A percentile compares a stretch with the other conserved stretches of the same genome.
phyloP scores from a whole-genome alignment of 129 eudicot genomes.

The Flaveria linearis region DNA sequence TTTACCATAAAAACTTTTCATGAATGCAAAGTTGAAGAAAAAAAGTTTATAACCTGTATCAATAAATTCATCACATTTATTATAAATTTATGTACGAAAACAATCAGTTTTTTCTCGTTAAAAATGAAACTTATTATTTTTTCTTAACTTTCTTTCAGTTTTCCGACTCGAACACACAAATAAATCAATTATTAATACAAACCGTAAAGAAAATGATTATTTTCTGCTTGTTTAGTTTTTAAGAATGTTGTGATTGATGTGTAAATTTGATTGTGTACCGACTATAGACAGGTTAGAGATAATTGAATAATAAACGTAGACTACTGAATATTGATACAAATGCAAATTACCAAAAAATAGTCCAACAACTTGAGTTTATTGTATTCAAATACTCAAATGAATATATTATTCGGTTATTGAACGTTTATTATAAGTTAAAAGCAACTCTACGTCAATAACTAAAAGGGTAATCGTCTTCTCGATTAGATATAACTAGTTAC shows the following conservation, averaged over 20 bases:
- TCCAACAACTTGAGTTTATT: constrained; percentile 13
- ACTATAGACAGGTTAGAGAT: not conserved
- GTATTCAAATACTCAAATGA: not conserved
- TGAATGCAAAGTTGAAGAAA: too few species aligned
- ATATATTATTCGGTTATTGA: not conserved
- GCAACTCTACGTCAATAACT: not conserved
- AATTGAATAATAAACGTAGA: not conserved
- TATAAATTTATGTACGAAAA: too few species aligned
- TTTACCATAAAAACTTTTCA: too few species aligned
- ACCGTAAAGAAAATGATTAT: too few species aligned
- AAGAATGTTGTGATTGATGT: not conserved
- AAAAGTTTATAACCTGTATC: too few species aligned
- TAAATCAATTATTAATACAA: too few species aligned
- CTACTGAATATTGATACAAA: not conserved
- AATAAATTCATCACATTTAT: too few species aligned
- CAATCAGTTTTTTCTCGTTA: too few species aligned
- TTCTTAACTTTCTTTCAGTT: too few species aligned
- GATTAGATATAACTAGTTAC: too few species aligned
- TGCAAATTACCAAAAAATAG: not conserved
- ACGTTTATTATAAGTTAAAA: not conserved
- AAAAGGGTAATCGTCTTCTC: not conserved
- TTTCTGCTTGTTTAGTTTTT: not conserved
- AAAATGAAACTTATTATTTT: too few species aligned
- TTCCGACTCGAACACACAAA: too few species aligned
- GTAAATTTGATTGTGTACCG: not conserved